These are phyloP conservation scores for Stenocarpella maydis DNA, from an alignment of 2,329 filamentous ascomycete species.

Conservation along the genomic window DNA sequence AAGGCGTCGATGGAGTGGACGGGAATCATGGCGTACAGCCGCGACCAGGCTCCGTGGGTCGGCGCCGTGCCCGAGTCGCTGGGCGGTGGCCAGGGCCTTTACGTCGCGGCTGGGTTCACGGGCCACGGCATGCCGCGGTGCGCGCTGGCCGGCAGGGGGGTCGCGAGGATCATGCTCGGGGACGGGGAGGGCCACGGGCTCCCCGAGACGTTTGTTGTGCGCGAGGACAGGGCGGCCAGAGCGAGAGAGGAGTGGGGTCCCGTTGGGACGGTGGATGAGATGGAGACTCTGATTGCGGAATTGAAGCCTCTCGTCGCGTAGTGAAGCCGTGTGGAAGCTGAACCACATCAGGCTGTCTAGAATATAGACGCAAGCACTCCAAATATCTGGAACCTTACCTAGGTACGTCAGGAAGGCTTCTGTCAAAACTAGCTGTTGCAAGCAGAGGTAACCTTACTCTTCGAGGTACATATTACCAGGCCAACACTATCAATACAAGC, in stretches of 20 bases:
- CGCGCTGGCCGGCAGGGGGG: constrained; percentile 70
- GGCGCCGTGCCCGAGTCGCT: constrained; percentile 66
- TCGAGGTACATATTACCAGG: background rate
- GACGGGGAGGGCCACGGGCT: constrained; percentile 51
- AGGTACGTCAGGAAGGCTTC: too few relatives aligned
- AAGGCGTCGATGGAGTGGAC: constrained; percentile 73
- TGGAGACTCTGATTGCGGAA: constrained; percentile 32
- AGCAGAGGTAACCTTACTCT: too few relatives aligned
- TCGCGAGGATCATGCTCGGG: constrained; percentile 65
- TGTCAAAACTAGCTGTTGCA: too few relatives aligned
- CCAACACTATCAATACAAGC: background rate
- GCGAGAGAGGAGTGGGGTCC: constrained; percentile 36
- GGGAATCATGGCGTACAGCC: constrained; percentile 80
- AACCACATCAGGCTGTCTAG: background rate
- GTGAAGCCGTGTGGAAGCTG: too few relatives aligned
- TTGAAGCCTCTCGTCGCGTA: constrained; percentile 6
- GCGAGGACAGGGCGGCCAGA: constrained; percentile 43
- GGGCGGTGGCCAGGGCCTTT: constrained; percentile 65
- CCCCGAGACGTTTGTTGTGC: constrained; percentile 52
- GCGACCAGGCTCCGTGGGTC: constrained; percentile 75
- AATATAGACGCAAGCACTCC: background rate
- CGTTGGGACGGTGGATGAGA: constrained; percentile 35
- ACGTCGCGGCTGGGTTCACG: constrained; percentile 72
- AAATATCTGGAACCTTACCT: too few relatives aligned
- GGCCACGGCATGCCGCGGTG: constrained; percentile 82